A percentile compares a stretch with the other conserved stretches of the same genome.
Evolutionary conservation across 106 monocot genomes (phyloP).

Genomic region (Apostasia ramifera): DNA sequence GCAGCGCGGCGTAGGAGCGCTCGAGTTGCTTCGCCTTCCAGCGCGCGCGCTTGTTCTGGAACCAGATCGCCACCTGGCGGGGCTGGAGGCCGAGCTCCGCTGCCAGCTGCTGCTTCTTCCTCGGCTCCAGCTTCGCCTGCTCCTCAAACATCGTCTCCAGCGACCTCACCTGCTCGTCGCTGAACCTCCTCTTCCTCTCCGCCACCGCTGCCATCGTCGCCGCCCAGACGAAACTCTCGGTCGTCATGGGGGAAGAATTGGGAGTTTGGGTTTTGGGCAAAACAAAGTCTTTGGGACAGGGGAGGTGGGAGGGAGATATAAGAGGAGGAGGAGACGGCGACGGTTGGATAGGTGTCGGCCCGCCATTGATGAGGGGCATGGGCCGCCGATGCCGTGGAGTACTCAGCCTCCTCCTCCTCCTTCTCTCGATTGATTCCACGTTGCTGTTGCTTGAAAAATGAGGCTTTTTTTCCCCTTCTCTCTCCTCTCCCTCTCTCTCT

Average conservation of each 20-base stretch:
- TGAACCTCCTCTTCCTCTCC: constrained; percentile 48
- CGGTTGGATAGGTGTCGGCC: too few relatives aligned
- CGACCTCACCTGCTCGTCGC: constrained; percentile 55
- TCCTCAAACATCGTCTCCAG: constrained; percentile 62
- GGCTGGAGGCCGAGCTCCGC: constrained; percentile 64
- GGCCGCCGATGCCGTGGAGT: background rate
- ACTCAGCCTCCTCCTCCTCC: background rate
- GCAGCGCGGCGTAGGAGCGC: constrained; percentile 33
- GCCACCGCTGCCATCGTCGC: background rate
- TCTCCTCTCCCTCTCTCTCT: background rate
- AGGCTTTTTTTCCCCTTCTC: background rate
- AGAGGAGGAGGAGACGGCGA: too few relatives aligned
- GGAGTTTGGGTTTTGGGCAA: too few relatives aligned
- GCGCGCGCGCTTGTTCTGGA: constrained; percentile 75
- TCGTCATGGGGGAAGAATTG: background rate
- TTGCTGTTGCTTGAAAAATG: background rate
- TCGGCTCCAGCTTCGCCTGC: constrained; percentile 60
- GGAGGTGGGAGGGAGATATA: background rate
- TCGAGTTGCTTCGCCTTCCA: constrained; percentile 83
- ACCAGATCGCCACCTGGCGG: constrained; percentile 78
- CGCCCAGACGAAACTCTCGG: background rate
- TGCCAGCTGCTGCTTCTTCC: constrained; percentile 56
- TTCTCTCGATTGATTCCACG: background rate
- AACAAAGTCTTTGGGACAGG: background rate
- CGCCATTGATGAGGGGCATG: background rate